Evolutionary conservation across 352 stramenopile genomes (phyloP).

Genomic region (Thalassiosira hispida): DNA sequence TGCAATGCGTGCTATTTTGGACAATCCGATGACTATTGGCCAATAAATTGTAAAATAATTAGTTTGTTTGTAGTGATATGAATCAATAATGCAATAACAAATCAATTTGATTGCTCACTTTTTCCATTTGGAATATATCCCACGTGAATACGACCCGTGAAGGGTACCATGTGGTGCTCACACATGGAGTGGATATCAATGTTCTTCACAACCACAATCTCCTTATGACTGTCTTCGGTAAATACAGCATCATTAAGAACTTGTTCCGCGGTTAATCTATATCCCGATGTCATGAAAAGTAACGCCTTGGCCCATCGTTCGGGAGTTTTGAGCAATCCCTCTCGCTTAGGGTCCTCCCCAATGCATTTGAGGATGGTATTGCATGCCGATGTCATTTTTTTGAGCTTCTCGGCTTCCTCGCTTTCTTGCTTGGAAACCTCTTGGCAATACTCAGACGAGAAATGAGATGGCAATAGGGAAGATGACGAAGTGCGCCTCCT

Average conservation of each 20-base stretch:
- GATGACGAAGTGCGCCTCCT: constrained; percentile 8
- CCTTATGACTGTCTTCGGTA: constrained; percentile 94
- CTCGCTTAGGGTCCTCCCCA: constrained; percentile 93
- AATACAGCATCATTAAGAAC: constrained; percentile 96
- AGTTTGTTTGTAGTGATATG: constrained; percentile 69
- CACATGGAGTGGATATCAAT: constrained; percentile 99
- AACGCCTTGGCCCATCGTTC: constrained; percentile 96
- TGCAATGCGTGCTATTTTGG: constrained; percentile 97
- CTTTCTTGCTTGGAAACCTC: constrained; percentile 22
- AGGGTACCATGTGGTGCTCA: constrained; percentile 99
- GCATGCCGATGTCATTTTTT: constrained; percentile 93
- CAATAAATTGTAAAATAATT: not conserved
- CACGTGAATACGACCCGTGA: constrained; percentile 94
- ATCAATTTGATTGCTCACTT: constrained; percentile 82
- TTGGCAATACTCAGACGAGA: constrained; percentile 15
- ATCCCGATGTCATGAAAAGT: constrained; percentile 96
- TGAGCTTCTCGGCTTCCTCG: constrained; percentile 46
- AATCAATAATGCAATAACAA: too few relatives aligned
- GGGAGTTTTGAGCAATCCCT: constrained; percentile 96
- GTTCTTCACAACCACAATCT: constrained; percentile 99
- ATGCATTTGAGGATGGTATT: constrained; percentile 92
- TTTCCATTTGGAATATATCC: constrained; percentile 87
- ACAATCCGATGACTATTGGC: constrained; percentile 95
- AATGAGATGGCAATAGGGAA: constrained; percentile 20
- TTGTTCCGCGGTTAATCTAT: constrained; percentile 84